Percentiles rank a stretch among this genome's conserved stretches.
These are phyloP conservation scores for Ascosphaera pollenicola DNA, from an alignment of 2,329 filamentous ascomycete genomes.

Conservation along the genomic window DNA sequence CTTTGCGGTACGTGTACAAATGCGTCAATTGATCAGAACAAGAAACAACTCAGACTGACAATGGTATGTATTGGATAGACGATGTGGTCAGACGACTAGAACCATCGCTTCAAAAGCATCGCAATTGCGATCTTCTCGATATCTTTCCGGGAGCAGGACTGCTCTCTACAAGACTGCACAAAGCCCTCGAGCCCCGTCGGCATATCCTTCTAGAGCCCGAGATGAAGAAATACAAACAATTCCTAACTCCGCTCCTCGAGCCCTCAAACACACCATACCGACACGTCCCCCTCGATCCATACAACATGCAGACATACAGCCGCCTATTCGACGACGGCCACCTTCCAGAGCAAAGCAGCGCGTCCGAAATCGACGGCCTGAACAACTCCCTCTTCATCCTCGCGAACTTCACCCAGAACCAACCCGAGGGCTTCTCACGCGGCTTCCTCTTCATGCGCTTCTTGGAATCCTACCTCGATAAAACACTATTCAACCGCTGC, in stretches of 20 bases:
- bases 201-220: conserved; percentile 70
- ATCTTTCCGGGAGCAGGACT: conserved; percentile 61
- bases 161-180: conserved; percentile 58
- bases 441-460: conserved; percentile 31
- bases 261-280: conserved; percentile 25
- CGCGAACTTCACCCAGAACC: conserved; percentile 37
- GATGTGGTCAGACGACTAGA: conserved; percentile 50
- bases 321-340: conserved; percentile 11
- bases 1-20: conserved; percentile 13
- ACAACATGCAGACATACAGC: conserved; percentile 35
- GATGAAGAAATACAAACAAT: conserved; percentile 31
- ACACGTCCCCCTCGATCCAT: conserved; percentile 31
- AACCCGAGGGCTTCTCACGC: conserved; percentile 13
- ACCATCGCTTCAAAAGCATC: conserved; percentile 43
- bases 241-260: conserved; percentile 36
- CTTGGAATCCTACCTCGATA: conserved; percentile 35
- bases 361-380: conserved; percentile 20
- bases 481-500: conserved; percentile 46
- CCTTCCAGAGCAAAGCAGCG: conserved; percentile 31
- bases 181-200: conserved; percentile 50
- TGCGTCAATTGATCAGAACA: not conserved
- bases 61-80: conserved; percentile 23
- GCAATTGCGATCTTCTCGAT: conserved; percentile 69
- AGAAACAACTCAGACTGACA: not conserved
- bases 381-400: conserved; percentile 58